A percentile compares a stretch with the other conserved stretches of the same genome.
Conservation (phyloP, 495 filamentous ascomycete genomes). For the Hypoxylon intermedium region DNA sequence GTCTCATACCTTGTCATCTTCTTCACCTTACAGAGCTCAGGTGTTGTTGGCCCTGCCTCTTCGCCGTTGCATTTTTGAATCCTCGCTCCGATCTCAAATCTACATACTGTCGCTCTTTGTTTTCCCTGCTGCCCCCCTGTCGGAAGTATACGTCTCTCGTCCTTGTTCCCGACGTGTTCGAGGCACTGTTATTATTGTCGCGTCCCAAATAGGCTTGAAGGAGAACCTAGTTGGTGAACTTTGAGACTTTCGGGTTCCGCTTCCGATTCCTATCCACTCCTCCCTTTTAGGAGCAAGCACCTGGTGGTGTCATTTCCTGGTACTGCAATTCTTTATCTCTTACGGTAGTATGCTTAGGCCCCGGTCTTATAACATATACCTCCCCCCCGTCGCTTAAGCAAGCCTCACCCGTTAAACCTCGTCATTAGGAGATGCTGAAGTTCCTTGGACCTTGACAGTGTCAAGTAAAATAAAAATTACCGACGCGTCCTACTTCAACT, state of each 20-base stretch:
- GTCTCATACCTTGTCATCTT: constrained; percentile 49
- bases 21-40: constrained; percentile 38
- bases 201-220: constrained; percentile 38
- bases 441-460: constrained; percentile 43
- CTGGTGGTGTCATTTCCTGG: constrained; percentile 44
- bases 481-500: constrained; percentile 45
- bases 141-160: constrained; percentile 31
- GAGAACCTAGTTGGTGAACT: constrained; percentile 48
- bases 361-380: constrained; percentile 51
- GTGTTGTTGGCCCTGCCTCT: constrained; percentile 32
- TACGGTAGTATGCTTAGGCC: constrained; percentile 40
- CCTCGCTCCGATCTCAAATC: constrained; percentile 43
- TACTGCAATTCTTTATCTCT: constrained; percentile 46
- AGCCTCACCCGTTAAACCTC: constrained; percentile 56
- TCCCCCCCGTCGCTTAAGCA: constrained; percentile 52
- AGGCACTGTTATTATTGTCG: constrained; percentile 28
- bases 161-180: constrained; percentile 22
- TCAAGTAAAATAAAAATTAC: constrained; percentile 54
- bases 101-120: constrained; percentile 42
- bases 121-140: constrained; percentile 37
- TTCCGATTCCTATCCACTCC: constrained; percentile 55
- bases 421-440: constrained; percentile 47
- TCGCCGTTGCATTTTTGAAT: constrained; percentile 35
- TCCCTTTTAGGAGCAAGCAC: constrained; percentile 46
- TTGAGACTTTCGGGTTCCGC: constrained; percentile 52